Percentiles rank a stretch among this genome's conserved stretches.
Evolutionary conservation across 257 asterid species (phyloP).

Genomic region (Rauvolfia tetraphylla): DNA sequence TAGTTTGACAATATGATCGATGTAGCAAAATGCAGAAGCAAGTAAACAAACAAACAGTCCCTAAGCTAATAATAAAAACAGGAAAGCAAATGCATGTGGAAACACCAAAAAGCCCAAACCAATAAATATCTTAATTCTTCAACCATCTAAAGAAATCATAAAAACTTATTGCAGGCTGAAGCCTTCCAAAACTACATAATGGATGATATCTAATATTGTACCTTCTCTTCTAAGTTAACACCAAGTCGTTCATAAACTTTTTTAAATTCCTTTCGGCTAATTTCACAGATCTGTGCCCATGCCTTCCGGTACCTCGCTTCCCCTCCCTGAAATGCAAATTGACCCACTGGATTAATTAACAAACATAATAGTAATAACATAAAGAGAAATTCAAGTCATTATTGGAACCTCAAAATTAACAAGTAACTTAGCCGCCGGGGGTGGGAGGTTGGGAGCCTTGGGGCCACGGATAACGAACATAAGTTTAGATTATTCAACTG

Average conservation of each 20-base stretch:
- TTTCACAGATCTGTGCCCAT: conserved; percentile 82
- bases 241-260: conserved; percentile 72
- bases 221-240: conserved; percentile 83
- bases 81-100: background rate
- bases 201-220: conserved; percentile 16
- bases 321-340: conserved; percentile 56
- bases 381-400: background rate
- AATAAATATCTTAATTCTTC: background rate
- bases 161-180: background rate
- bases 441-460: too few species aligned
- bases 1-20: background rate
- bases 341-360: conserved; percentile 7
- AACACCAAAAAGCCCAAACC: background rate
- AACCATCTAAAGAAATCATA: background rate
- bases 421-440: background rate
- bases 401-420: background rate
- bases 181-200: too few species aligned
- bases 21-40: background rate
- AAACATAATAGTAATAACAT: background rate
- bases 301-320: conserved; percentile 71
- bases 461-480: too few species aligned
- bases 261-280: conserved; percentile 68
- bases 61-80: background rate
- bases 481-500: background rate
- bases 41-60: background rate